Conservation (phyloP, 805 yeast species). For the Clavispora phyllophila region DNA sequence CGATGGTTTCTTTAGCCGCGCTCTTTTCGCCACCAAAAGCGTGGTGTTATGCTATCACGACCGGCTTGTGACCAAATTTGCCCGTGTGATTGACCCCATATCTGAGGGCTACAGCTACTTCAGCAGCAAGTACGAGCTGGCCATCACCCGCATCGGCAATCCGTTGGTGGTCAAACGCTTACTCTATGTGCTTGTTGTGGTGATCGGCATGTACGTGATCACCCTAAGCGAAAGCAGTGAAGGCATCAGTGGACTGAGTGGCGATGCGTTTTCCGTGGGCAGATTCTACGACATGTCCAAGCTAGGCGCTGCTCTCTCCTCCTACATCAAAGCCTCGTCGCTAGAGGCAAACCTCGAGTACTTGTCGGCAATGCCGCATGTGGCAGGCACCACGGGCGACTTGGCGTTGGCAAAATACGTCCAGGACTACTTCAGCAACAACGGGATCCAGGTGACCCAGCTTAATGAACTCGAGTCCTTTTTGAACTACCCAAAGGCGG, state of each 20-base stretch:
- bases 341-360: slow-evolving; percentile 68
- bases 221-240: slow-evolving; percentile 50
- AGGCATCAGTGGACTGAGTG: slow-evolving; percentile 33
- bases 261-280: slow-evolving; percentile 43
- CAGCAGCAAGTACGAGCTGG: slow-evolving; percentile 47
- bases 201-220: slow-evolving; percentile 52
- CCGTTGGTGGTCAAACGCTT: slow-evolving; percentile 79
- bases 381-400: slow-evolving; percentile 87
- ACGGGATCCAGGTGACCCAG: slow-evolving; percentile 50
- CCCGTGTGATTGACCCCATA: slow-evolving; percentile 46
- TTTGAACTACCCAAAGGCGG: slow-evolving; percentile 57
- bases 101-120: slow-evolving; percentile 42
- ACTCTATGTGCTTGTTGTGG: slow-evolving; percentile 61
- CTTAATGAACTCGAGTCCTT: slow-evolving; percentile 49
- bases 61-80: slow-evolving; percentile 38
- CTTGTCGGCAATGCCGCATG: slow-evolving; percentile 75
- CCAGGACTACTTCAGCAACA: slow-evolving; percentile 50
- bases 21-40: slow-evolving; percentile 30
- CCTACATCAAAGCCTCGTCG: slow-evolving; percentile 46
- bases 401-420: slow-evolving; percentile 64
- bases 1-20: slow-evolving; percentile 28
- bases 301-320: slow-evolving; percentile 46
- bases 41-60: slow-evolving; percentile 34
- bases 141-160: slow-evolving; percentile 68
- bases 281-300: slow-evolving; percentile 58